Conservation (phyloP, 148 eudicot species). For the Linanthus parryae region DNA sequence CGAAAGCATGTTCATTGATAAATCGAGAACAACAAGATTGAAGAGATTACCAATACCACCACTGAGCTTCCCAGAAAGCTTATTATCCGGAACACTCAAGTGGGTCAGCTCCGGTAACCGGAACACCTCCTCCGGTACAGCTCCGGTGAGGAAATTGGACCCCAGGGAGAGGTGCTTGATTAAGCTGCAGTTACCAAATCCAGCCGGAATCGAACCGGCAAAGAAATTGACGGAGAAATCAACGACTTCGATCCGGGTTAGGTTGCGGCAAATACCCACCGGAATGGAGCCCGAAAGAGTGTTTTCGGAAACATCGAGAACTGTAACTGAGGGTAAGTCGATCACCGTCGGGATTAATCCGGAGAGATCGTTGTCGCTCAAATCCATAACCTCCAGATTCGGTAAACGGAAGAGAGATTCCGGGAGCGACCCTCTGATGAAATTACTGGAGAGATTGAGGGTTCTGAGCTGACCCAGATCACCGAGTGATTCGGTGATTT, state of each 20-base stretch:
- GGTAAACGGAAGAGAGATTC: conserved; percentile 6
- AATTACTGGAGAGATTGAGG: conserved; percentile 27
- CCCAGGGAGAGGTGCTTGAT: conserved; percentile 14
- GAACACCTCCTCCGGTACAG: conserved; percentile 14
- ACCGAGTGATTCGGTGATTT: conserved; percentile 10
- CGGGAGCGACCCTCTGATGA: conserved; percentile 15
- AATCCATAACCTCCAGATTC: conserved; percentile 16
- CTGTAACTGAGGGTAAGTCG: conserved; percentile 15
- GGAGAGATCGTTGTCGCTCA: conserved; percentile 15
- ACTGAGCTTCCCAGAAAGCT: conserved; percentile 11
- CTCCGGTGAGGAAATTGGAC: conserved; percentile 13
- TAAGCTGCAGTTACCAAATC: conserved; percentile 23
- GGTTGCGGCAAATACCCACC: conserved; percentile 11
- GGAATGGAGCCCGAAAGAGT: conserved; percentile 5
- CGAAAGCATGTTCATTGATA: conserved; percentile 17
- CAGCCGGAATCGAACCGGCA: conserved; percentile 11
- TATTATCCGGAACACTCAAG: conserved; percentile 16
- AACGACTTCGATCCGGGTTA: conserved; percentile 4
- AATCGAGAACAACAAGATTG: conserved; percentile 17
- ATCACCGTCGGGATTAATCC: conserved; percentile 8
- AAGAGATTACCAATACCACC: conserved; percentile 17
- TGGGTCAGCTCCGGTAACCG: conserved; percentile 10
- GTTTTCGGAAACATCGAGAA: conserved; percentile 16
- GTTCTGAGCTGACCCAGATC: conserved; percentile 12
- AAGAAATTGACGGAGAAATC: conserved; percentile 13